These are phyloP conservation scores for Elongisporangium senticosum DNA, from an alignment of 352 stramenopile species.

Conservation along the genomic window DNA sequence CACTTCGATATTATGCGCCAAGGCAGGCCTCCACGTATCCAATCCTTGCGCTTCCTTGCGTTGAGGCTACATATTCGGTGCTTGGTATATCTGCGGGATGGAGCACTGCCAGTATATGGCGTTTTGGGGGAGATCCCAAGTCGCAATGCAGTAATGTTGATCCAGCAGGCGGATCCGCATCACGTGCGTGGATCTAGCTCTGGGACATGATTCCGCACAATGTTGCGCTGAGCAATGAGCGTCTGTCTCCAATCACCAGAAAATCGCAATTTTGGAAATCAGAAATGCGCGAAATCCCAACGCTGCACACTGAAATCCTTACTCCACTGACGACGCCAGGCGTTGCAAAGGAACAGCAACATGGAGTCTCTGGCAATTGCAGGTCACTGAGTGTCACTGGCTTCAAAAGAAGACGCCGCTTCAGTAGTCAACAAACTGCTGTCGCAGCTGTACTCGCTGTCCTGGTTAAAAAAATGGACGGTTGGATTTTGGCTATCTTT, in stretches of 20 bases:
- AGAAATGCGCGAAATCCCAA: neutral
- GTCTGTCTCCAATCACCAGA: neutral
- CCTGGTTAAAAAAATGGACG: too few species aligned
- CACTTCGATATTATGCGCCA: neutral
- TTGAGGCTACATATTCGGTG: neutral
- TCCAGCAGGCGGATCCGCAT: neutral
- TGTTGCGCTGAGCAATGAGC: neutral
- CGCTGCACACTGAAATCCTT: too few species aligned
- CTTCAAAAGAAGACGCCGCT: too few species aligned
- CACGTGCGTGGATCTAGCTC: neutral
- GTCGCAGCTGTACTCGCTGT: too few species aligned
- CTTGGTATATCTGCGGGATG: neutral
- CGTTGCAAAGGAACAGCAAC: too few species aligned
- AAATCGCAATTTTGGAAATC: neutral
- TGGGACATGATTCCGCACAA: neutral
- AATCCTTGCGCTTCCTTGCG: neutral
- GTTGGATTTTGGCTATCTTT: neutral
- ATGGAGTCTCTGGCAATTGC: too few species aligned
- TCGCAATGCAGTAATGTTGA: neutral
- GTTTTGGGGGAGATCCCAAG: neutral
- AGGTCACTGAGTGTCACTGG: too few species aligned
- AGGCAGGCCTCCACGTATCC: neutral
- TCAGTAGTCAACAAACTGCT: too few species aligned
- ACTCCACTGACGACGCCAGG: too few species aligned
- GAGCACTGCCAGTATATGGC: neutral